Evolutionary conservation across 169 alveolate genomes (phyloP), one percentile per base, ranked within the genome.

Genomic region (Plasmodium ovale): DNA sequence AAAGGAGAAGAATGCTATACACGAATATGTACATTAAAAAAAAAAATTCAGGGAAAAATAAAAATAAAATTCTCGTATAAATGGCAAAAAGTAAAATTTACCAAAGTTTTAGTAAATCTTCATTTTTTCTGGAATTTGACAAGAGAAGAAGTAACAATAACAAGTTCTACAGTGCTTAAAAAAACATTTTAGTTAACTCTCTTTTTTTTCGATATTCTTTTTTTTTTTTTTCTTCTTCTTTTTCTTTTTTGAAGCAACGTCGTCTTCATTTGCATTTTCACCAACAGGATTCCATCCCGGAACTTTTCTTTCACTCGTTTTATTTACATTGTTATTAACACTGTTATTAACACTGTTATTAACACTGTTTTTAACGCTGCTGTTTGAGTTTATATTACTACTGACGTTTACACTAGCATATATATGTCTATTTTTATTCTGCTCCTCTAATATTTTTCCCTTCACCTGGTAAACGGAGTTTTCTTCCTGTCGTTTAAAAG

Each of bases 261-360:
- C n/a, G 2, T 59, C 64, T 9, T 47, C 79, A 21, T 64, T 29
- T 64, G 19, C 71, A 35, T 62, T 33, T 0, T 79, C 89, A 64
- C 64, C 44, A 23, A 79, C 67, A 53, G 89, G 89, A 58, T 79
- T 79, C 89, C 89, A 79, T 0, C 89, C 89, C 12, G 89, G 89
- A 12, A 79, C 60, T 49, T 79, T 79, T 27, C n/a, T 79, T 19
- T 64, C 70, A 53, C 60, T 6, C n/a, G 37, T 72, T 33, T 72
- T 72, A 54, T 54, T 72, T 23, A 35, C 59, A 21, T 6, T 16
- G 21, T 60, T 29, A 60, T 60, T 33, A 19, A 51, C 27, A 12
- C 35, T 74, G 27, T 51, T n/a, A 7, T 9, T 19, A 23, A n/a
- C 21, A 27, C 9, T 33, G 37, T 72, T 72, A 54, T 54, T 72